These are phyloP conservation scores for Stygiomarasmius scandens DNA, from an alignment of 1,284 basidiomycete species.

Conservation along the genomic window DNA sequence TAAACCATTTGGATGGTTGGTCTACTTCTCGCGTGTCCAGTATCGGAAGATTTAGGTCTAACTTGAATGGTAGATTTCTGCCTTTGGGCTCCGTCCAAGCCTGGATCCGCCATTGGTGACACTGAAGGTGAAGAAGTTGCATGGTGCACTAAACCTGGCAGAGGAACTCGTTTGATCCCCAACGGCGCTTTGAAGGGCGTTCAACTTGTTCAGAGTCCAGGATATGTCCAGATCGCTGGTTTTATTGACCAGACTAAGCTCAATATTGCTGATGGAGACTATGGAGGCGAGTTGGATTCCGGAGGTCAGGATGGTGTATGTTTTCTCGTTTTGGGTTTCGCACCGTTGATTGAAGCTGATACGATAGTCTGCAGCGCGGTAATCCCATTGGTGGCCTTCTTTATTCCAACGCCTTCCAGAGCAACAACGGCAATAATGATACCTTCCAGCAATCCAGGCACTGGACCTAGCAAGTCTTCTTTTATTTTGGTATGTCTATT, in stretches of 20 bases:
- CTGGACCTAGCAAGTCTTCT: conserved; percentile 55
- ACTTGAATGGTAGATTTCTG: conserved; percentile 56
- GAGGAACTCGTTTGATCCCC: conserved; percentile 62
- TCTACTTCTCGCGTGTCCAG: neutral
- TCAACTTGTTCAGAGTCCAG: conserved; percentile 58
- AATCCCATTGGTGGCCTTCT: conserved; percentile 66
- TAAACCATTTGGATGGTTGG: conserved; percentile 32
- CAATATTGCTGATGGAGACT: conserved; percentile 56
- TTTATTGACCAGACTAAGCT: conserved; percentile 65
- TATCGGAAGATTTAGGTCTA: too few species aligned
- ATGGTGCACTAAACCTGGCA: conserved; percentile 60
- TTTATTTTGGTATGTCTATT: conserved; percentile 45
- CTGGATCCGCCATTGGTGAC: conserved; percentile 50
- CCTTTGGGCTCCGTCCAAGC: conserved; percentile 52
- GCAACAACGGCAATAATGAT: conserved; percentile 37
- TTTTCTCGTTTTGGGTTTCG: conserved; percentile 11
- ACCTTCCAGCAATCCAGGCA: conserved; percentile 52
- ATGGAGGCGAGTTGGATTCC: conserved; percentile 73
- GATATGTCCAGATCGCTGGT: conserved; percentile 66
- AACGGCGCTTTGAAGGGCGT: conserved; percentile 49
- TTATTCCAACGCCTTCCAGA: conserved; percentile 58
- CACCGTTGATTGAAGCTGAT: neutral
- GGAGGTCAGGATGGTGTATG: conserved; percentile 61
- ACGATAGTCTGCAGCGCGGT: conserved; percentile 45
- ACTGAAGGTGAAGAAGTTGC: conserved; percentile 63